Evolutionary conservation across 2,329 filamentous ascomycete genomes (phyloP), one percentile per base, ranked within the genome.

Genomic region (Cladosporium sphaerospermum): DNA sequence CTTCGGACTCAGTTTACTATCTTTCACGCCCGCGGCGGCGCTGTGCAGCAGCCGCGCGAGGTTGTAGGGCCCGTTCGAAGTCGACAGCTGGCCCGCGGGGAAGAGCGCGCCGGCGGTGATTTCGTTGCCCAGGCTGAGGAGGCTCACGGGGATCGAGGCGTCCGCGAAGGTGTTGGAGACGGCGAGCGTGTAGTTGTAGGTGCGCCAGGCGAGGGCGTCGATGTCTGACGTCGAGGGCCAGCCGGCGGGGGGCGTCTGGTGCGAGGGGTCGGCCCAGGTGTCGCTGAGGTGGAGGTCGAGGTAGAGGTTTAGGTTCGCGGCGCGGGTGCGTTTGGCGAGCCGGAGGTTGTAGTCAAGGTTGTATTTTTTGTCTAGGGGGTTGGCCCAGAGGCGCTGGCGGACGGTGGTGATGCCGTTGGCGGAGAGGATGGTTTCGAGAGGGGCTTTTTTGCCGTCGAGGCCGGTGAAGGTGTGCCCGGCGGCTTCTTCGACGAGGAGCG

Each of bases 71-170:
- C 61, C 61, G 4, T 58, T 55, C 3, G 56, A 40, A 47, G 59
- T 63, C 5, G 66, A 57, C 31, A 64, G 61, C 31, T 64, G 54
- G 23, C 67, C 69, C 0, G 63, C 52, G 2, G 68, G 68, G 62
- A 65, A 71, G 42, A 71, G 59, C 49, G 68, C 58, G 14, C 69
- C 69, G 42, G 62, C 59, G 11, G 64, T 61, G 56, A 71, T 68
- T 59, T 71, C 69, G 47, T 71, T 70, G 31, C 69, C 69, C 14
- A 71, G 62, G 4, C 60, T 71, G 3, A 76, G 71, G 28, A 74
- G 66, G 31, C 60, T 62, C 16, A 73, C 62, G 16, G 66, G 57
- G 39, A 76, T 69, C 8, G 66, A 64, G 42, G 67, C 68, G 9
- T 61, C 57, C 37, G 68, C 61, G 61, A 74, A 76, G 1, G 68